Conservation (phyloP, 352 stramenopile species). For the Phytophthora lateralis region DNA sequence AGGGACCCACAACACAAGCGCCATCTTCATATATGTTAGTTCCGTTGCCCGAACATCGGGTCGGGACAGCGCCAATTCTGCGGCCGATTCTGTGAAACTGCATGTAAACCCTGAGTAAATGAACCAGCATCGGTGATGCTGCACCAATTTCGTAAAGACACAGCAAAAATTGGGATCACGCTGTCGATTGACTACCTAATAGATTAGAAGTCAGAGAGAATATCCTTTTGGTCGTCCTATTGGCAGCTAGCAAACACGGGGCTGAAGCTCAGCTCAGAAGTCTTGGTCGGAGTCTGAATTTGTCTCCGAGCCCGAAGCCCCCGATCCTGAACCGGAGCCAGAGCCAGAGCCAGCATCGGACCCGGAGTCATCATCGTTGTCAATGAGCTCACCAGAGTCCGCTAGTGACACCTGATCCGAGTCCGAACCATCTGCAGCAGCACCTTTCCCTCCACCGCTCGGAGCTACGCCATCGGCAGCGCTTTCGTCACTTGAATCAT, state of each 20-base stretch:
- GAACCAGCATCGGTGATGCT: too few relatives aligned
- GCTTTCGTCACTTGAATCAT: slow-evolving; percentile 65
- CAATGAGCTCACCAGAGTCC: slow-evolving; percentile 82
- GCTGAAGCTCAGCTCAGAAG: slow-evolving; percentile 43
- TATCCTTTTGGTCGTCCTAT: too few relatives aligned
- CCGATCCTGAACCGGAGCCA: slow-evolving; percentile 65
- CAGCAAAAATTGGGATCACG: too few relatives aligned
- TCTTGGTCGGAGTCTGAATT: slow-evolving; percentile 87
- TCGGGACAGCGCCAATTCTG: too few relatives aligned
- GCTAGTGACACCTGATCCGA: slow-evolving; percentile 85
- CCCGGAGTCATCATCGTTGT: slow-evolving; percentile 82
- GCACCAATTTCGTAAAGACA: too few relatives aligned
- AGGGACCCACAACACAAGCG: not conserved
- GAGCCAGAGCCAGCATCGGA: slow-evolving; percentile 45
- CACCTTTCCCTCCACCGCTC: slow-evolving; percentile 15
- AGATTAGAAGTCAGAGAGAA: too few relatives aligned
- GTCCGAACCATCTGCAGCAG: slow-evolving; percentile 48
- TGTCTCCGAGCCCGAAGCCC: slow-evolving; percentile 64
- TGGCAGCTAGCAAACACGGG: not conserved
- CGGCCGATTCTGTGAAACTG: too few relatives aligned
- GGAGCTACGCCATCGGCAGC: slow-evolving; percentile 18
- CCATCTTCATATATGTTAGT: too few relatives aligned
- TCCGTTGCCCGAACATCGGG: too few relatives aligned
- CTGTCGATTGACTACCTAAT: too few relatives aligned
- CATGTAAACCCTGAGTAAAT: too few relatives aligned